These are phyloP conservation scores for Physaria fendleri DNA, from an alignment of 345 rosid species.

Conservation along the genomic window DNA sequence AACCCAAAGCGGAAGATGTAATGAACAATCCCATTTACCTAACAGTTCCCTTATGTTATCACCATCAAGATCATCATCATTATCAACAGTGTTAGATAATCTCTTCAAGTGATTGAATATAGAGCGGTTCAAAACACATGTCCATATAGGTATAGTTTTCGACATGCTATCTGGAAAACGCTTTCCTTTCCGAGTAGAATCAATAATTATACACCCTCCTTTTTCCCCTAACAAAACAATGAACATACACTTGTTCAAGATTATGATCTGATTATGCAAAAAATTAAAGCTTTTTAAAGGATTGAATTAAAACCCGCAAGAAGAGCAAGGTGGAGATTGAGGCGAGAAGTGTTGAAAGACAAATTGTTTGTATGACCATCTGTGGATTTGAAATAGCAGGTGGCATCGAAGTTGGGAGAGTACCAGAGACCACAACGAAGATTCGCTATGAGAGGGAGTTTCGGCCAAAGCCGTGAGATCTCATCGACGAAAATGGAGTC, in stretches of 20 bases:
- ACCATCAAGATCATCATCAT: slow-evolving; percentile 11
- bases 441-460: slow-evolving; percentile 72
- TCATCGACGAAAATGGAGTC: slow-evolving; percentile 83
- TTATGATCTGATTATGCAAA: no score
- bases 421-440: slow-evolving; percentile 99
- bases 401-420: slow-evolving; percentile 48
- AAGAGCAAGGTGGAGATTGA: slow-evolving; percentile 75
- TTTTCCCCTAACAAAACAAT: slow-evolving; percentile 52
- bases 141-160: slow-evolving; percentile 91
- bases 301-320: slow-evolving; percentile 47
- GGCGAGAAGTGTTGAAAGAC: slow-evolving; percentile 80
- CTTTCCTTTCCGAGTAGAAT: slow-evolving; percentile 90
- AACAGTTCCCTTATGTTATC: slow-evolving; percentile 9
- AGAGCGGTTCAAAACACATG: slow-evolving; percentile 73
- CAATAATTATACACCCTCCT: slow-evolving; percentile 83
- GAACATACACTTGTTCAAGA: neutral
- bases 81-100: slow-evolving; percentile 22
- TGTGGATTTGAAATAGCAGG: slow-evolving; percentile 96
- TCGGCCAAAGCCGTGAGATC: slow-evolving; percentile 79
- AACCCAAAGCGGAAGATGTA: slow-evolving; percentile 94
- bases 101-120: slow-evolving; percentile 36
- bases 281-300: no score
- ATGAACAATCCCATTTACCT: slow-evolving; percentile 68
- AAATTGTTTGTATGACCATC: slow-evolving; percentile 88
- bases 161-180: slow-evolving; percentile 96